These are phyloP conservation scores for Fusarium mundagurra DNA, from an alignment of 2,329 filamentous ascomycete species.

Conservation along the genomic window DNA sequence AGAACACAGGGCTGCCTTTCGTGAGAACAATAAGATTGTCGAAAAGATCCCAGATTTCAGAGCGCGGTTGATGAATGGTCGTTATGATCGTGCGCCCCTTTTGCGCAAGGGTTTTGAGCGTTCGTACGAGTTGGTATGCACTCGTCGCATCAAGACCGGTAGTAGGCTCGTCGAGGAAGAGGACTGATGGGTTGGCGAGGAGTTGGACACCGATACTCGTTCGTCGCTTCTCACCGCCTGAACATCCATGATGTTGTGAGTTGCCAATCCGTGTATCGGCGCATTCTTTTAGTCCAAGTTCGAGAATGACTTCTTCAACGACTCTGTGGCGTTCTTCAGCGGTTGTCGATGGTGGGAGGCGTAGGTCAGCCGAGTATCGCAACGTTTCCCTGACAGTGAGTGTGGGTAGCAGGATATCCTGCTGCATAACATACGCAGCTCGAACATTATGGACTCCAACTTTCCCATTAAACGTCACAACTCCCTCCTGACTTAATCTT, in stretches of 20 bases:
- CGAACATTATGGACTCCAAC: conserved; percentile 63
- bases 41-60: conserved; percentile 82
- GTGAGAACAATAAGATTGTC: conserved; percentile 77
- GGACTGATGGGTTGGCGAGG: conserved; percentile 79
- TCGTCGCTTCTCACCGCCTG: conserved; percentile 80
- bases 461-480: conserved; percentile 69
- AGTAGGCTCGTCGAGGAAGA: conserved; percentile 83
- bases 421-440: conserved; percentile 79
- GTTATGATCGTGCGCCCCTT: conserved; percentile 77
- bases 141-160: conserved; percentile 82
- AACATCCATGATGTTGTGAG: conserved; percentile 77
- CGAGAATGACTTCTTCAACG: conserved; percentile 80
- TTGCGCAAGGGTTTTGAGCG: conserved; percentile 72
- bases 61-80: conserved; percentile 81
- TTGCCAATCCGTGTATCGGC: conserved; percentile 79
- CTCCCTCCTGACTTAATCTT: conserved; percentile 62
- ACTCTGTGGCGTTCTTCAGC: conserved; percentile 67
- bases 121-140: conserved; percentile 77
- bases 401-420: conserved; percentile 77
- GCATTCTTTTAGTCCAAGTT: conserved; percentile 80
- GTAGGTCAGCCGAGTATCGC: conserved; percentile 76
- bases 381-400: conserved; percentile 81
- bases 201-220: conserved; percentile 83
- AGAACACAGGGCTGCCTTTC: conserved; percentile 74
- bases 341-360: conserved; percentile 71